These are phyloP conservation scores for Aaosphaeria arxii DNA, from an alignment of 2,329 filamentous ascomycete genomes.

Conservation along the genomic window DNA sequence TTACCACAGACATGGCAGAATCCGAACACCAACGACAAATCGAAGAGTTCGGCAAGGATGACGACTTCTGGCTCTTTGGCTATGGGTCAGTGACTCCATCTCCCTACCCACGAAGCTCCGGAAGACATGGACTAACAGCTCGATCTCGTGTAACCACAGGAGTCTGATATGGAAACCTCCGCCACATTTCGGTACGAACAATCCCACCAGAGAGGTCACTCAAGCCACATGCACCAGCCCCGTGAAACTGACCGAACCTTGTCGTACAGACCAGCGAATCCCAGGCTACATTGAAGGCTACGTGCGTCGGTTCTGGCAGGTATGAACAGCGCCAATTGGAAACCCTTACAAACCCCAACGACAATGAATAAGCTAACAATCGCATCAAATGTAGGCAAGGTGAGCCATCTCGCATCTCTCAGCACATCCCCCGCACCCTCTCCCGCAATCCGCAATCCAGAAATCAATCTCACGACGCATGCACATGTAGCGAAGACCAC, in stretches of 20 bases:
- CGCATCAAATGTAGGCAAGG: conserved; percentile 29
- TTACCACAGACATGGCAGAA: background rate
- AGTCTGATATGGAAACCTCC: conserved; percentile 98
- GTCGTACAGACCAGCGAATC: conserved; percentile 68
- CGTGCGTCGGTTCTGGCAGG: conserved; percentile 97
- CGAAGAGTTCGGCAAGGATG: conserved; percentile 35
- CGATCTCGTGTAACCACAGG: conserved; percentile 11
- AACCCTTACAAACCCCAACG: background rate
- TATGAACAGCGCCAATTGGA: conserved; percentile 46
- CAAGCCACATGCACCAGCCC: background rate
- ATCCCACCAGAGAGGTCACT: background rate
- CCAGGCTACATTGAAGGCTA: conserved; percentile 92
- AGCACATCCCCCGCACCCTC: background rate
- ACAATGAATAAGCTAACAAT: background rate
- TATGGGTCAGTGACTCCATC: conserved; percentile 68
- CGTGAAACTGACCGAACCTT: background rate
- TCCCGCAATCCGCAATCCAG: background rate
- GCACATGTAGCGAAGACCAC: conserved; percentile 74
- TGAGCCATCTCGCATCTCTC: conserved; percentile 10
- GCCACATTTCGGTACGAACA: conserved; percentile 76
- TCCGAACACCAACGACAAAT: conserved; percentile 24
- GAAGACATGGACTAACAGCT: background rate
- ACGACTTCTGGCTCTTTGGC: conserved; percentile 93
- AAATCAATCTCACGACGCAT: background rate
- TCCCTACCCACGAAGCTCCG: background rate